Conservation (phyloP, 352 stramenopile genomes). For the Aphanomyces astaci region DNA sequence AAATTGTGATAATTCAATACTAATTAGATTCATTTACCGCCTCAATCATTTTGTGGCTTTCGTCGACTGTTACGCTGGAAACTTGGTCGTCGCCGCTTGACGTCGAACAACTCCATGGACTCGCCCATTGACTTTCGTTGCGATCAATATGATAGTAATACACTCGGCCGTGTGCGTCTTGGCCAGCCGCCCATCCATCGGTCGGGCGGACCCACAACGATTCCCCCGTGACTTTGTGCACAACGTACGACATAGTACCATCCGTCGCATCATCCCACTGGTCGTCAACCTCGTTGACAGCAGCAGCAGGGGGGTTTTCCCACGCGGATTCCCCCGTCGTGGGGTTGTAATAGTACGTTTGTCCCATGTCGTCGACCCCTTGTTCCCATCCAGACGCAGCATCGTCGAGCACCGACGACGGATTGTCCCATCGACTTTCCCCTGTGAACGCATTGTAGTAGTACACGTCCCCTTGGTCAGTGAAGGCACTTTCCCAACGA, state of each 20-base stretch:
- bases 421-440: conserved; percentile 46
- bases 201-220: conserved; percentile 59
- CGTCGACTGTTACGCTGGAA: too few species aligned
- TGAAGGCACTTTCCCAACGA: conserved; percentile 39
- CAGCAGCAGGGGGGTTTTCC: background rate
- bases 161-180: conserved; percentile 29
- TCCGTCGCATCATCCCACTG: conserved; percentile 64
- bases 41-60: too few species aligned
- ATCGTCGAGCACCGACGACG: background rate
- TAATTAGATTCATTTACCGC: too few species aligned
- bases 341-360: conserved; percentile 16
- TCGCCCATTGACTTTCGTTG: conserved; percentile 20
- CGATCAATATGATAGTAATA: conserved; percentile 40
- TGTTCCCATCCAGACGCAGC: background rate
- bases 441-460: conserved; percentile 42
- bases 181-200: conserved; percentile 25
- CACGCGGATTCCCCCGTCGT: conserved; percentile 12
- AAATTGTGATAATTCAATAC: too few species aligned
- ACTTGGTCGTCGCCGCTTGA: too few species aligned
- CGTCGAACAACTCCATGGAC: too few species aligned
- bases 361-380: background rate
- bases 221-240: conserved; percentile 54
- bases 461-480: conserved; percentile 40
- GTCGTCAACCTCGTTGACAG: background rate
- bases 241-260: conserved; percentile 70